A percentile compares a stretch with the other conserved stretches of the same genome.
phyloP scores from a whole-genome alignment of 225 moss, liverwort and hornwort species.

The Climacium dendroides region DNA sequence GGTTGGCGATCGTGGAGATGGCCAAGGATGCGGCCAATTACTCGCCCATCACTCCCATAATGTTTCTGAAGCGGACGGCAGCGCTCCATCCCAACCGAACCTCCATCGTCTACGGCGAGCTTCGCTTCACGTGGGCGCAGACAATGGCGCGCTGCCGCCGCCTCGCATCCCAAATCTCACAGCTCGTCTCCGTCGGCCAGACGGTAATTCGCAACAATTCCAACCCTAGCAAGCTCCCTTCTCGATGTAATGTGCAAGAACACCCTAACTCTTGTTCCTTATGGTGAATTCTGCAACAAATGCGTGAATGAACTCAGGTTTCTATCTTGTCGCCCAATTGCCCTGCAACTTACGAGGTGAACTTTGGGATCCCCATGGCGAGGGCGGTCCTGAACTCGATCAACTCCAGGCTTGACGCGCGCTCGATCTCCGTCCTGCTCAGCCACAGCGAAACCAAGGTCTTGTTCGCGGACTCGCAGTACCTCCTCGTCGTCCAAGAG shows the following conservation, averaged over 20 bases:
- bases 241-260: background rate
- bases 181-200: slow-evolving; percentile 17
- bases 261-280: background rate
- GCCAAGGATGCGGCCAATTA: slow-evolving; percentile 43
- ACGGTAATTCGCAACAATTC: slow-evolving; percentile 1
- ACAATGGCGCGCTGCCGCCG: slow-evolving; percentile 55
- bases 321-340: slow-evolving; percentile 36
- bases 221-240: background rate
- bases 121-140: slow-evolving; percentile 58
- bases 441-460: slow-evolving; percentile 48
- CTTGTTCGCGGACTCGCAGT: slow-evolving; percentile 52
- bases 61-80: slow-evolving; percentile 45
- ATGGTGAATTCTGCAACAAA: background rate
- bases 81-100: slow-evolving; percentile 25
- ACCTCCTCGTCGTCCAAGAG: slow-evolving; percentile 27
- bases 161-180: slow-evolving; percentile 37
- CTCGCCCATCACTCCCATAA: slow-evolving; percentile 40
- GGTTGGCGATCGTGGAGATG: background rate
- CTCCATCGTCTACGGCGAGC: slow-evolving; percentile 47
- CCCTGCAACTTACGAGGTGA: slow-evolving; percentile 33
- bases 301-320: slow-evolving; percentile 5
- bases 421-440: slow-evolving; percentile 23
- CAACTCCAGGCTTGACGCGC: slow-evolving; percentile 37
- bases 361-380: slow-evolving; percentile 35
- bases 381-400: slow-evolving; percentile 37